Base-by-base conservation (phyloP, 352 stramenopile genomes). In the Globisporangium nunn region DNA sequence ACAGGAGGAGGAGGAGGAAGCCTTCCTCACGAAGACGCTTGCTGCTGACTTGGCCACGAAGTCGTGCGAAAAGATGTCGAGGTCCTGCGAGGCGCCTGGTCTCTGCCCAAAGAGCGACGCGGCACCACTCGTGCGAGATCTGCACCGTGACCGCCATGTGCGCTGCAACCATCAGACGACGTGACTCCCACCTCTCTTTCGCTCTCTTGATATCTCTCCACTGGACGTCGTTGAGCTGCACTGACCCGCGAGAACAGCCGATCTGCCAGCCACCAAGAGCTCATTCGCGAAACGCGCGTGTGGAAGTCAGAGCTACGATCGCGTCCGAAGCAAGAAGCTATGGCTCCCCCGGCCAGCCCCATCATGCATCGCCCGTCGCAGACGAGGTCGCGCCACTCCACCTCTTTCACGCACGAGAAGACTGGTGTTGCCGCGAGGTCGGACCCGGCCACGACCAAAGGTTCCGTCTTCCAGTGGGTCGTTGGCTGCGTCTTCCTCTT, bases 401-500 rank as follows among this genome's bases (percentile, higher is more conserved):
- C 54, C 45, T 60, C 54, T 7, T n/a, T 60, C 54, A 17, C 37
- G 2, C 31, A 40, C 30, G 45, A 47, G 15, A 53, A 60, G 31
- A 14, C 15, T 1, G 33, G 15, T 4, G 44, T 14, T 10, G 44
- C 18, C 14, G 23, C 33, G 14, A 30, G 18, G 17, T 17, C 43
- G 44, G 12, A 48, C 31, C 30, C 41, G 11, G 23, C 33, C 12
- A 28, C 54, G 35, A 54, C 45, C 17, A 60, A 60, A 12, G 71
- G 71, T 43, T 74, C 72, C 33, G 46, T 71, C 56, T 86, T 78
- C 57, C 68, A 85, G 47, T 93, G 76, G 81, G 60, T 78, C 52
- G 68, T 93, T 33, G 84, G 84, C 46, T 66, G 91, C 8, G 58
- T 85, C 45, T 93, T 88, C 58, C 70, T 93, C 39, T 54, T 87